These are phyloP conservation scores for Melampsora americana DNA, from an alignment of 1,284 basidiomycete genomes.

Conservation along the genomic window DNA sequence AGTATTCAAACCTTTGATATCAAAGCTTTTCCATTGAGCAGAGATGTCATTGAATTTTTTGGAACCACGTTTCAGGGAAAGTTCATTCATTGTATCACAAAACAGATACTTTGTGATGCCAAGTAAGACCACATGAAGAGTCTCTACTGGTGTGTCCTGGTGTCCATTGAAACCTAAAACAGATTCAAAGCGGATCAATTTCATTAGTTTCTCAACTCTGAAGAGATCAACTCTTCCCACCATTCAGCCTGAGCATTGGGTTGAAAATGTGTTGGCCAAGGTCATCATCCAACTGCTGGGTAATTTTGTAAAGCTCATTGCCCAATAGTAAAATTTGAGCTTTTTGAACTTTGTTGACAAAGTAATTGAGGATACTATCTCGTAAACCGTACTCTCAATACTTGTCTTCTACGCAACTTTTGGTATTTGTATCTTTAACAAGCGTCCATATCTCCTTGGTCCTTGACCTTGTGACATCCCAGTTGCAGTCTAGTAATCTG, in stretches of 20 bases:
- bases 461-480: too few species aligned
- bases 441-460: too few species aligned
- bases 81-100: slow-evolving; percentile 52
- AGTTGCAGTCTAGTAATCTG: too few species aligned
- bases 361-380: too few species aligned
- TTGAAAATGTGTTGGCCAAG: not conserved
- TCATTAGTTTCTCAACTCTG: too few species aligned
- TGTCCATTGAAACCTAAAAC: slow-evolving; percentile 53
- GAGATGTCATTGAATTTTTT: slow-evolving; percentile 45
- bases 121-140: slow-evolving; percentile 55
- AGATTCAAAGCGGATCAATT: not conserved
- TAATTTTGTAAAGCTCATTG: not conserved
- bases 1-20: slow-evolving; percentile 50
- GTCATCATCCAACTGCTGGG: not conserved
- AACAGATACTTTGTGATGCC: slow-evolving; percentile 57
- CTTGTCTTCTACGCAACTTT: too few species aligned
- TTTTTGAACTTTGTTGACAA: too few species aligned
- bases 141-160: slow-evolving; percentile 55
- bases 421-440: too few species aligned
- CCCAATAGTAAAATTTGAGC: not conserved
- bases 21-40: slow-evolving; percentile 49
- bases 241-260: not conserved
- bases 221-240: not conserved
- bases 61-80: slow-evolving; percentile 44
- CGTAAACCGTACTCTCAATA: too few species aligned